A percentile compares a stretch with the other conserved stretches of the same genome.
These are phyloP conservation scores for Trypanosomatidae sp. DNA, from an alignment of 208 protist genomes.

Conservation along the genomic window DNA sequence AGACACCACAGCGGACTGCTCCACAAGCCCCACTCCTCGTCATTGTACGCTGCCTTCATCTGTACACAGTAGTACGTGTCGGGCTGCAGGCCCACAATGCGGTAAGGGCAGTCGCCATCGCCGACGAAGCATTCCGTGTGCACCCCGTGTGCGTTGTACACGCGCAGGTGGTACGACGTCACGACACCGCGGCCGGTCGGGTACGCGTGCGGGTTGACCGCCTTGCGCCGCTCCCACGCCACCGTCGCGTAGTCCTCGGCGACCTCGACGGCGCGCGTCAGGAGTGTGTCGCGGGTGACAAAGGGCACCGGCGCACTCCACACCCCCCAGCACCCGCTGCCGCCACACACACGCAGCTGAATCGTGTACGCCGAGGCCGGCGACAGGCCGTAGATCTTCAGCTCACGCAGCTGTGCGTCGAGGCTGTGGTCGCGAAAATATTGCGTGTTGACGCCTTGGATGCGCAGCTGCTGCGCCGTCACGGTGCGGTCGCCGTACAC, in stretches of 20 bases:
- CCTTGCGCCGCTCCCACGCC: slow-evolving; percentile 76
- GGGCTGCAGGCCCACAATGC: slow-evolving; percentile 57
- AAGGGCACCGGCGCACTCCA: slow-evolving; percentile 76
- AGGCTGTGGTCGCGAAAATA: slow-evolving; percentile 80
- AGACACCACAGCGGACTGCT: slow-evolving; percentile 83
- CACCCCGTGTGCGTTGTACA: slow-evolving; percentile 64
- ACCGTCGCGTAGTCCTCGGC: slow-evolving; percentile 82
- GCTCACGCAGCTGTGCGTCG: slow-evolving; percentile 55
- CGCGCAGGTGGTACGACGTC: slow-evolving; percentile 83
- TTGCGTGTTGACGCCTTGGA: slow-evolving; percentile 60
- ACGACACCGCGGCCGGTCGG: slow-evolving; percentile 71
- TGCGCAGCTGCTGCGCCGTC: slow-evolving; percentile 82
- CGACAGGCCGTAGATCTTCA: slow-evolving; percentile 78
- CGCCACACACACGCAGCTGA: slow-evolving; percentile 73
- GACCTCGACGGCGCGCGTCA: slow-evolving; percentile 74
- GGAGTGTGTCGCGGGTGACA: slow-evolving; percentile 77
- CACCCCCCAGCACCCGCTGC: slow-evolving; percentile 75
- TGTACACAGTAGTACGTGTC: slow-evolving; percentile 88
- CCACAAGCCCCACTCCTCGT: slow-evolving; percentile 89
- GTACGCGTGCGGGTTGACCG: slow-evolving; percentile 68
- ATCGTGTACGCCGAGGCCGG: slow-evolving; percentile 82
- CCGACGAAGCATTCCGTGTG: slow-evolving; percentile 75
- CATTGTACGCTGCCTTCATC: slow-evolving; percentile 89
- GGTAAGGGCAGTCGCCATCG: slow-evolving; percentile 83
- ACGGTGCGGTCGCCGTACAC: slow-evolving; percentile 72